Evolutionary conservation across 2,329 filamentous ascomycete species (phyloP).

Genomic region (Peltaster fructicola): DNA sequence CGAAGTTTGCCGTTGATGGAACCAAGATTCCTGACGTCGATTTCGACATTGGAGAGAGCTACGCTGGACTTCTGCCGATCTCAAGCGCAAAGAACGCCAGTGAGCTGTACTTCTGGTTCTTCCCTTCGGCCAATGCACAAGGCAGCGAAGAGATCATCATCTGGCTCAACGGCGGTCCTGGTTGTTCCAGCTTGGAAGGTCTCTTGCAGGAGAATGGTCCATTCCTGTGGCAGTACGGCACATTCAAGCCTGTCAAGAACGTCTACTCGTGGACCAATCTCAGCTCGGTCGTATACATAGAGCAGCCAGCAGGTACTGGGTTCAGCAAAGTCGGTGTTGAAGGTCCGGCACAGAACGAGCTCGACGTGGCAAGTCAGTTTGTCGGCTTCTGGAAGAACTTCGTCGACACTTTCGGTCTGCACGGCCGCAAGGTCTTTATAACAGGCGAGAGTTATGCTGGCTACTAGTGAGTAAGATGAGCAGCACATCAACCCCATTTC

Average conservation of each 20-base stretch:
- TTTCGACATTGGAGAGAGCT: conserved; percentile 20
- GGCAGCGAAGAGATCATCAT: conserved; percentile 26
- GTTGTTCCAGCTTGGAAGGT: conserved; percentile 29
- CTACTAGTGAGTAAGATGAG: conserved; percentile 9
- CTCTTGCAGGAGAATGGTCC: conserved; percentile 30
- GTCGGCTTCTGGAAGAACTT: conserved; percentile 33
- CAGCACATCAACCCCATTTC: not conserved
- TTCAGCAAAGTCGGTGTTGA: conserved; percentile 18
- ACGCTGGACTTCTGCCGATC: conserved; percentile 17
- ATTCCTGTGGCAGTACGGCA: conserved; percentile 31
- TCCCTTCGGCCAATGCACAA: conserved; percentile 23
- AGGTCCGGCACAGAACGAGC: conserved; percentile 21
- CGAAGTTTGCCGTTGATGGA: conserved; percentile 23
- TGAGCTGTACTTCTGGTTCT: conserved; percentile 34
- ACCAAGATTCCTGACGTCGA: conserved; percentile 17
- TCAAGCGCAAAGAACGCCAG: conserved; percentile 12
- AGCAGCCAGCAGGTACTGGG: conserved; percentile 26
- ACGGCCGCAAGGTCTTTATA: conserved; percentile 41
- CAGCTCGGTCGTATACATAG: conserved; percentile 28
- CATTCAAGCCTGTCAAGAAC: conserved; percentile 26
- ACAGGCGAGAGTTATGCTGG: conserved; percentile 38
- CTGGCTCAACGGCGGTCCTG: conserved; percentile 26
- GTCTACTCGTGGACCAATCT: conserved; percentile 35
- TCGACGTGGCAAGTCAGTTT: conserved; percentile 25
- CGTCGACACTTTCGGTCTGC: conserved; percentile 27